Evolutionary conservation across 129 eudicot genomes (phyloP).

Genomic region (Lactuca saligna): DNA sequence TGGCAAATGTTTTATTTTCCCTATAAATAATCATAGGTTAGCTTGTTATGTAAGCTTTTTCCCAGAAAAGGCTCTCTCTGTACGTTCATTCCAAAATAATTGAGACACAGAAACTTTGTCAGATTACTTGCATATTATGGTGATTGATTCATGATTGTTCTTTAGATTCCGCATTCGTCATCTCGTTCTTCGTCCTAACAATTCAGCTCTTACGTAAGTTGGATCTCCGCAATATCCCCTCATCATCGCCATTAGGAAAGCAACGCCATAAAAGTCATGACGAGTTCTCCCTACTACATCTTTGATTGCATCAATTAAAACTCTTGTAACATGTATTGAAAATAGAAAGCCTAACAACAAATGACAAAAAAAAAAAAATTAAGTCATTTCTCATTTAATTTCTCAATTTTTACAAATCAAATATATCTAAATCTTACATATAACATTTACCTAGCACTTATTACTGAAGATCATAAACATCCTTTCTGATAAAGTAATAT

Average conservation of each 20-base stretch:
- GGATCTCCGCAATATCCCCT: no score
- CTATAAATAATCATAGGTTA: no score
- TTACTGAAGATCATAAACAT: slow-evolving; percentile 44
- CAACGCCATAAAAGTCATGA: slow-evolving; percentile 92
- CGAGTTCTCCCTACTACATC: slow-evolving; percentile 93
- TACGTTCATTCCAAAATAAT: no score
- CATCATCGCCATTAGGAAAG: slow-evolving; percentile 59
- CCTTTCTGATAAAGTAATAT: slow-evolving; percentile 47
- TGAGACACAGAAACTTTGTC: no score
- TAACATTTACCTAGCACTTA: slow-evolving; percentile 57
- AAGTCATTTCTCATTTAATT: slow-evolving; percentile 1
- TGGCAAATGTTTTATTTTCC: no score
- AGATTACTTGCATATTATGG: no score
- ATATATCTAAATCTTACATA: not conserved
- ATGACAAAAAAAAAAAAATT: not conserved
- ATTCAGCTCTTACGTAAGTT: no score
- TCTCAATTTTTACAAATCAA: not conserved
- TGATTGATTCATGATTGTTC: no score
- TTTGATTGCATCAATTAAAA: slow-evolving; percentile 83
- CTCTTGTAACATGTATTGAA: slow-evolving; percentile 70
- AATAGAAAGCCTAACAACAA: slow-evolving; percentile 57
- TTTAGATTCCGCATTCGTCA: no score
- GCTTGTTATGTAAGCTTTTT: no score
- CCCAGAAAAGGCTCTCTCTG: no score
- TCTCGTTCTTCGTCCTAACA: no score